Evolutionary conservation across 2,329 filamentous ascomycete genomes (phyloP).

Genomic region (Talaromyces funiculosus): DNA sequence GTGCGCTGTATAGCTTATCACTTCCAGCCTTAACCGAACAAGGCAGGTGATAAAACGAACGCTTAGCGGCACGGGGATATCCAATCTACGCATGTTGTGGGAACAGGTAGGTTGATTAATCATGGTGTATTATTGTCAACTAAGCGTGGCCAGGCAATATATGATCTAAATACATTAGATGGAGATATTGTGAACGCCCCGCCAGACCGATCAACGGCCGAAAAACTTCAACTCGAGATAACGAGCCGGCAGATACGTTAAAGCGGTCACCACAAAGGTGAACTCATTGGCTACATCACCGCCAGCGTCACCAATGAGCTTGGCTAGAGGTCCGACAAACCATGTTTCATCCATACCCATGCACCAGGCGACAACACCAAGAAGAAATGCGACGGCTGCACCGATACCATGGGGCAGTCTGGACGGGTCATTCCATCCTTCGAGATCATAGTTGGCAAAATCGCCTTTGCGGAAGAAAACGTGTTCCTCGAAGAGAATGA

Average conservation of each 20-base stretch:
- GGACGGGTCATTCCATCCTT: constrained; percentile 44
- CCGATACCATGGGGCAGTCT: constrained; percentile 43
- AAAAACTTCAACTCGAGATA: constrained; percentile 46
- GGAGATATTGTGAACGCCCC: not conserved
- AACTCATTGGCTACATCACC: constrained; percentile 52
- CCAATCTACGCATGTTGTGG: not conserved
- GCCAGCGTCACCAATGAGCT: constrained; percentile 40
- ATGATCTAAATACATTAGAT: not conserved
- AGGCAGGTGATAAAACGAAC: not conserved
- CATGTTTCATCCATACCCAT: constrained; percentile 57
- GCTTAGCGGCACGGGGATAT: too few relatives aligned
- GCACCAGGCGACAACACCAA: constrained; percentile 46
- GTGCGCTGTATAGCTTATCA: too few relatives aligned
- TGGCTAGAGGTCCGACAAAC: constrained; percentile 46
- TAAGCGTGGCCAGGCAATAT: not conserved
- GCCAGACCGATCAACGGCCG: constrained; percentile 23
- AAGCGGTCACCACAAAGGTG: constrained; percentile 45
- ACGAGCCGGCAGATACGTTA: constrained; percentile 45
- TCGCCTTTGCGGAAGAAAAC: constrained; percentile 43
- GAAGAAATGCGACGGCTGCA: constrained; percentile 40
- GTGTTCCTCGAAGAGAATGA: constrained; percentile 47
- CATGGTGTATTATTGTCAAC: not conserved
- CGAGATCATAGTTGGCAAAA: constrained; percentile 44
- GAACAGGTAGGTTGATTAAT: not conserved
- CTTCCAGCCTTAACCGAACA: not conserved